Evolutionary conservation across 805 yeast genomes (phyloP).

Genomic region (Starmera pachycereana): DNA sequence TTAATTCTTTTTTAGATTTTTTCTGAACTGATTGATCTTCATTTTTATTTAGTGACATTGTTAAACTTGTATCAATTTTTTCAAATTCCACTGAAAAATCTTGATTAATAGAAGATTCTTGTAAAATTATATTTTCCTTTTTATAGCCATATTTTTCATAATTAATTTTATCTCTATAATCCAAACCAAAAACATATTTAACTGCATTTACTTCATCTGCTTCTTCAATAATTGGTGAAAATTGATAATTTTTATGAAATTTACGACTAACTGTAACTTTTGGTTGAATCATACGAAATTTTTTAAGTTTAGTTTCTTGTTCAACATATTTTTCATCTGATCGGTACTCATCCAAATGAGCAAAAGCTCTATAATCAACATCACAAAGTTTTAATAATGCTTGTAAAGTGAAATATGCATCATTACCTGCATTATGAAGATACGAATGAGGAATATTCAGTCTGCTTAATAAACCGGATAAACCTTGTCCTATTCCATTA

Average conservation of each 20-base stretch:
- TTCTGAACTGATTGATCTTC: too few species aligned
- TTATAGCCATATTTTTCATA: too few species aligned
- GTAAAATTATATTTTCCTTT: too few species aligned
- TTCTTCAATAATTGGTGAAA: not conserved
- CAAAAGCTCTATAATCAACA: conserved; percentile 24
- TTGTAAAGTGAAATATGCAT: conserved; percentile 51
- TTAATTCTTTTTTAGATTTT: too few species aligned
- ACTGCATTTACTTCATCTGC: not conserved
- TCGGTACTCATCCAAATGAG: conserved; percentile 5
- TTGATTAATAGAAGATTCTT: too few species aligned
- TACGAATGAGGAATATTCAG: conserved; percentile 45
- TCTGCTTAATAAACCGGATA: conserved; percentile 35
- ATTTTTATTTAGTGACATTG: too few species aligned
- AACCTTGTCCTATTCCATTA: conserved; percentile 25
- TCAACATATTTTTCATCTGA: conserved; percentile 1
- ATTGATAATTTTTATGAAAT: not conserved
- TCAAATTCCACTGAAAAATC: too few species aligned
- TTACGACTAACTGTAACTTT: not conserved
- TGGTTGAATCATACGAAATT: not conserved
- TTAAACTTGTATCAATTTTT: too few species aligned
- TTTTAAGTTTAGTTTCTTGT: not conserved
- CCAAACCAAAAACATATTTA: not conserved
- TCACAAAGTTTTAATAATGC: conserved; percentile 43
- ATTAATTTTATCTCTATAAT: too few species aligned
- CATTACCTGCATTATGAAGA: conserved; percentile 66